Evolutionary conservation across 805 yeast species (phyloP), one percentile per base, ranked within the genome.

Genomic region (Saturnispora saitoi): DNA sequence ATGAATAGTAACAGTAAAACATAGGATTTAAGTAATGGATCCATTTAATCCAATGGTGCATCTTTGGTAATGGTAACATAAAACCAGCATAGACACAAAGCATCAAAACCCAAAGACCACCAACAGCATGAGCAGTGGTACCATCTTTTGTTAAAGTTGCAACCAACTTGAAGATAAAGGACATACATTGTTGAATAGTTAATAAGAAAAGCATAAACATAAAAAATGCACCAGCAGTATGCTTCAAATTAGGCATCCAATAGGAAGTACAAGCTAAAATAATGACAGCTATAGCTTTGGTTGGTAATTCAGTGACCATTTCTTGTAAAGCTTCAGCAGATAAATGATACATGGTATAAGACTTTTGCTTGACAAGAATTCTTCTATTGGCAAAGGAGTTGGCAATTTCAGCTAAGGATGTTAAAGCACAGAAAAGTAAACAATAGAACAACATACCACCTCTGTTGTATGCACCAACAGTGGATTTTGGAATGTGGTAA

Each of bases 291-390:
- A 75, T 62, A 48, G 75, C 66, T 56, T 79, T 78, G 26, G 75
- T 68, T 24, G 85, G 85, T 51, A 79, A 62, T 62, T 78, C 83
- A 41, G 83, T 76, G 38, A 80, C 65, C 58, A 77, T 76, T 54
- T 75, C 75, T 43, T 81, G 83, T 45, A 80, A 57, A 6, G 83
- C 80, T 65, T 80, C 84, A 36, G 83, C 83, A 31, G 85, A 73
- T 36, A 78, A 74, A 51, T 80, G 76, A 58, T 80, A 80, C 71
- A 80, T 71, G 19, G 83, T 79, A 57, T 76, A 80, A 42, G 80
- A 70, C 60, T 75, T 78, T 57, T 80, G 86, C 58, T 80, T 80
- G 52, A 77, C 80, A 44, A 80, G 71, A 55, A 80, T 78, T 15
- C 79, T 76, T 69, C 85, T 75, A 43, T 75, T 76, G 45, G 77